A percentile compares a stretch with the other conserved stretches of the same genome.
Conservation (phyloP, 202 grass and related monocot species). For the Musa balbisiana region DNA sequence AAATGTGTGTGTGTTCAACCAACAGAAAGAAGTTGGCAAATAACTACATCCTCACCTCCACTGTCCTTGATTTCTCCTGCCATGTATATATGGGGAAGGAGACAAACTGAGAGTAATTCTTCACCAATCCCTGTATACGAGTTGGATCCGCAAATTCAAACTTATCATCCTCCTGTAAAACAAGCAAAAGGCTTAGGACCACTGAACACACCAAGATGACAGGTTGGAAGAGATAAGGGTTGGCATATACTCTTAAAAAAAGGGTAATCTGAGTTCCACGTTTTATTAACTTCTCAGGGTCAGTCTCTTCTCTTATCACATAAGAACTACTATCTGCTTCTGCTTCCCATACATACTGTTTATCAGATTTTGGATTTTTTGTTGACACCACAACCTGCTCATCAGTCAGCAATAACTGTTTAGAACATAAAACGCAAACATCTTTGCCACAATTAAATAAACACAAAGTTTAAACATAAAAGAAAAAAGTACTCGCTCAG, state of each 20-base stretch:
- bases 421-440: not conserved
- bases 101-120: constrained; percentile 98
- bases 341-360: constrained; percentile 96
- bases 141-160: constrained; percentile 74
- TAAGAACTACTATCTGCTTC: constrained; percentile 76
- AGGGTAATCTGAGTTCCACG: constrained; percentile 81
- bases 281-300: constrained; percentile 65
- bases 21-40: not conserved
- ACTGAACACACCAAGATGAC: constrained; percentile 16
- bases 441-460: not conserved
- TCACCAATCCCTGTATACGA: constrained; percentile 79
- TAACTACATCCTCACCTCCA: constrained; percentile 39
- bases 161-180: constrained; percentile 63
- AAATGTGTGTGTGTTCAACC: no score
- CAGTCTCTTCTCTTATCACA: constrained; percentile 73
- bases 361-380: constrained; percentile 92
- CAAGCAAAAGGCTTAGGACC: constrained; percentile 5
- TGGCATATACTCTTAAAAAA: constrained; percentile 54
- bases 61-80: constrained; percentile 90
- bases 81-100: constrained; percentile 93
- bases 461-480: constrained; percentile 31
- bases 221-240: constrained; percentile 12
- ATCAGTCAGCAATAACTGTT: not conserved
- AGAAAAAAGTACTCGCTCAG: constrained; percentile 61
- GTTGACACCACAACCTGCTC: constrained; percentile 75